A percentile compares a stretch with the other conserved stretches of the same genome.
phyloP scores from a whole-genome alignment of 306 rosid species.

The Rosa chinensis region DNA sequence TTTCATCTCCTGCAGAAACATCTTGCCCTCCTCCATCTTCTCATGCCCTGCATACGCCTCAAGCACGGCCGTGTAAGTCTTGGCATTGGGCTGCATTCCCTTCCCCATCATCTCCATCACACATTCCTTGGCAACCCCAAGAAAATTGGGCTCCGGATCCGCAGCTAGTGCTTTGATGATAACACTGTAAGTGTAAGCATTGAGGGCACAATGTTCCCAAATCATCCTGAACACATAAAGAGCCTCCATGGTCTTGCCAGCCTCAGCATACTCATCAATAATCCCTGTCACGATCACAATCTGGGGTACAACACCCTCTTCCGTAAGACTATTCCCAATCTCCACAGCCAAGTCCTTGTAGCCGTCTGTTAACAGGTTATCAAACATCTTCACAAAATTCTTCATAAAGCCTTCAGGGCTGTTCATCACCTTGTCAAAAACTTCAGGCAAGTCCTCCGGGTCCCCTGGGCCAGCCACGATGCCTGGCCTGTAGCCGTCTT shows the following conservation, averaged over 20 bases:
- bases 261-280: conserved; percentile 63
- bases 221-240: conserved; percentile 56
- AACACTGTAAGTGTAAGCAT: conserved; percentile 62
- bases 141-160: conserved; percentile 27
- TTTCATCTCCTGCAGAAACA: conserved; percentile 51
- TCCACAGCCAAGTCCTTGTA: background rate
- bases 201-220: conserved; percentile 51
- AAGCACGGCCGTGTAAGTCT: conserved; percentile 46
- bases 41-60: conserved; percentile 50
- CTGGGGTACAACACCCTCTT: background rate
- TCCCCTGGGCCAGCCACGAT: background rate
- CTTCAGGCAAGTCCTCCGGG: background rate
- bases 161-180: conserved; percentile 52
- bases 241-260: conserved; percentile 60
- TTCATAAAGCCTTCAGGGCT: background rate
- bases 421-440: background rate
- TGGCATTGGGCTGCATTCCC: conserved; percentile 65
- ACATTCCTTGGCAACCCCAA: conserved; percentile 48
- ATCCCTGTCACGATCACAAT: conserved; percentile 1
- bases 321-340: background rate
- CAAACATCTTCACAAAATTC: background rate
- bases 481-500: background rate
- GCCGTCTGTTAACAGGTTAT: background rate
- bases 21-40: conserved; percentile 48
- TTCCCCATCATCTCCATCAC: conserved; percentile 65